Evolutionary conservation across 2,329 filamentous ascomycete species (phyloP).

Genomic region (Colletotrichum trifolii): DNA sequence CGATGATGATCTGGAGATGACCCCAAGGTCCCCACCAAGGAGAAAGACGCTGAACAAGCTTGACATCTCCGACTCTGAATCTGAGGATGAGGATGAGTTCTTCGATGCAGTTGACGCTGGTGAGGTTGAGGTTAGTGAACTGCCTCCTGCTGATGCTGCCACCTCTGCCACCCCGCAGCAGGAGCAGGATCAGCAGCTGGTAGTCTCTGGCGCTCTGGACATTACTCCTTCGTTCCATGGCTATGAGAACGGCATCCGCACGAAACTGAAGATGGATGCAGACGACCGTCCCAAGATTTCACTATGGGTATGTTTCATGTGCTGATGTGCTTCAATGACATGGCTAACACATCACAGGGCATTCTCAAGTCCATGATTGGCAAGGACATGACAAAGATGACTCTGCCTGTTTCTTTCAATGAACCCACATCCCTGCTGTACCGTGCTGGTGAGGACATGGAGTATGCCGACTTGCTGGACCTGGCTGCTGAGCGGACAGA

Average conservation of each 20-base stretch:
- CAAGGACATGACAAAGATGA: conserved; percentile 99
- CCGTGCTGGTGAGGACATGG: conserved; percentile 96
- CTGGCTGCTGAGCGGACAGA: conserved; percentile 86
- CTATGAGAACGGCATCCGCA: conserved; percentile 89
- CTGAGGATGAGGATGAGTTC: conserved; percentile 86
- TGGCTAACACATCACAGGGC: conserved; percentile 65
- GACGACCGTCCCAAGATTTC: conserved; percentile 95
- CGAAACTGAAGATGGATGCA: conserved; percentile 85
- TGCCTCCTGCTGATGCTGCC: conserved; percentile 56
- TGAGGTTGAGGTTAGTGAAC: conserved; percentile 82
- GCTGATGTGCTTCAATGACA: conserved; percentile 5
- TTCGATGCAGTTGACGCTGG: conserved; percentile 97
- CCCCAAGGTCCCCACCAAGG: conserved; percentile 55
- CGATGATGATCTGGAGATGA: conserved; percentile 49
- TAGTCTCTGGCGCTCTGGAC: conserved; percentile 64
- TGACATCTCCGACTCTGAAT: conserved; percentile 82
- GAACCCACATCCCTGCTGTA: conserved; percentile 96
- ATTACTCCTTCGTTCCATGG: conserved; percentile 85
- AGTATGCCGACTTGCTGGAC: conserved; percentile 93
- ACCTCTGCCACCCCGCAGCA: conserved; percentile 43
- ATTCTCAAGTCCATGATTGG: conserved; percentile 99
- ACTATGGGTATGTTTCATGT: conserved; percentile 75
- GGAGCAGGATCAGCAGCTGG: conserved; percentile 57
- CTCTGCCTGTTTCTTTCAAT: conserved; percentile 96
- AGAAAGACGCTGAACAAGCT: conserved; percentile 78